Conservation (phyloP, 371 early-diverging fungal species). For the Chytridium lagenaria region DNA sequence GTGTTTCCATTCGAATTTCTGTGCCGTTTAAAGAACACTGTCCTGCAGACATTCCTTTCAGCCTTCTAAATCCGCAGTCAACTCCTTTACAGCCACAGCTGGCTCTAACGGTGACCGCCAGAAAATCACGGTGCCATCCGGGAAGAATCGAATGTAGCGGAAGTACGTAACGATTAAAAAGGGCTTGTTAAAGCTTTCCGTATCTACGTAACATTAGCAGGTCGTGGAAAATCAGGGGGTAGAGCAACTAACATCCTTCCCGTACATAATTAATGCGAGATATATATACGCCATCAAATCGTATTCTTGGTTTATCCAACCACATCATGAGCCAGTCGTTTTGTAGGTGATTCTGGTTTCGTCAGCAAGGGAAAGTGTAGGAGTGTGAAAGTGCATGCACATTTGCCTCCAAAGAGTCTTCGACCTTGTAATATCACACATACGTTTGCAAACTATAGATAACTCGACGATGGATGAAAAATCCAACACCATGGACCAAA, state of each 20-base stretch:
- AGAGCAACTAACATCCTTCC: constrained; percentile 38
- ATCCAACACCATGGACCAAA: constrained; percentile 49
- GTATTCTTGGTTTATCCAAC: constrained; percentile 67
- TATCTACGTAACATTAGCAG: constrained; percentile 16
- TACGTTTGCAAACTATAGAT: constrained; percentile 63
- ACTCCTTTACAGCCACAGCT: constrained; percentile 32
- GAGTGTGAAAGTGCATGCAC: constrained; percentile 50
- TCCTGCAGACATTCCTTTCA: constrained; percentile 7
- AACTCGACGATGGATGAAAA: constrained; percentile 55
- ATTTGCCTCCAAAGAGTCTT: constrained; percentile 64
- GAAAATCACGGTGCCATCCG: constrained; percentile 53
- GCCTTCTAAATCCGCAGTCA: neutral
- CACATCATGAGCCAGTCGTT: constrained; percentile 58
- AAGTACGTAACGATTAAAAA: constrained; percentile 75
- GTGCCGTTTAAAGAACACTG: neutral
- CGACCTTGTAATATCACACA: constrained; percentile 58
- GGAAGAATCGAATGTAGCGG: constrained; percentile 70
- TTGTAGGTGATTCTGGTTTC: constrained; percentile 30
- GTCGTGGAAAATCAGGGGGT: constrained; percentile 1
- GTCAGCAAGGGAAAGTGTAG: constrained; percentile 19
- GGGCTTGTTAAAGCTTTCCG: constrained; percentile 66
- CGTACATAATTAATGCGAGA: constrained; percentile 69
- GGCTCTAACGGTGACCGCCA: constrained; percentile 66
- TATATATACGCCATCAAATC: constrained; percentile 73
- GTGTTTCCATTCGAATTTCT: neutral